These are phyloP conservation scores for Puccinia polysora DNA, from an alignment of 1,284 basidiomycete species.

Conservation along the genomic window DNA sequence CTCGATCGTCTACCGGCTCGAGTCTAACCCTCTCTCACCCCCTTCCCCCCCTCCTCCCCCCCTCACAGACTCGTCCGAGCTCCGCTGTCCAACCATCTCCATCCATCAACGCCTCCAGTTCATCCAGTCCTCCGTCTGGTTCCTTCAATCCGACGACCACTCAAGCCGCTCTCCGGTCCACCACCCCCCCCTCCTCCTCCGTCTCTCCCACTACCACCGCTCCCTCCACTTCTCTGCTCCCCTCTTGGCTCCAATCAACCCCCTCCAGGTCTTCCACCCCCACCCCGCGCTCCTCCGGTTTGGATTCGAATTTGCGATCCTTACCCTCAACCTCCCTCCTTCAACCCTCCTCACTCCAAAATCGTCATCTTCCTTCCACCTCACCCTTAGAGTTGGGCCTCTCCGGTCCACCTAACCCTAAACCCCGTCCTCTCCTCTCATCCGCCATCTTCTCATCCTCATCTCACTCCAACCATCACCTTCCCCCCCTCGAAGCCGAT, in stretches of 20 bases:
- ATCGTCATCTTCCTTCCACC: background rate
- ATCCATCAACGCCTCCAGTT: background rate
- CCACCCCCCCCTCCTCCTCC: background rate
- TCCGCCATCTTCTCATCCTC: too few relatives aligned
- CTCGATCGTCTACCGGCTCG: background rate
- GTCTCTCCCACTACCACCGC: background rate
- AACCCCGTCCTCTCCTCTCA: too few relatives aligned
- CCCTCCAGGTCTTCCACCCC: background rate
- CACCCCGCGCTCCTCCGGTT: background rate
- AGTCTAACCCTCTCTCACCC: constrained; percentile 1
- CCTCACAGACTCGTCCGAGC: background rate
- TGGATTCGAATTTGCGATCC: too few relatives aligned
- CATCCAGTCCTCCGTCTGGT: too few relatives aligned
- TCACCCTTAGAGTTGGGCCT: background rate
- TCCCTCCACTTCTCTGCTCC: background rate
- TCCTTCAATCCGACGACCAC: background rate
- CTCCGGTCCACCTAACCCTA: too few relatives aligned
- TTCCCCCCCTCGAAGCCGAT: too few relatives aligned
- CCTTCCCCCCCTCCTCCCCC: background rate
- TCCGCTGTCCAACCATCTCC: background rate
- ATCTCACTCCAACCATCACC: too few relatives aligned
- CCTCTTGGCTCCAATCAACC: background rate
- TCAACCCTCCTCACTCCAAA: too few relatives aligned
- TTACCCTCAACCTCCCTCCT: too few relatives aligned
- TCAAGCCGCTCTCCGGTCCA: constrained; percentile 5